Percentiles rank a stretch among this genome's conserved stretches.
Evolutionary conservation across 352 stramenopile species (phyloP).

Genomic region (Saprolegnia parasitica): DNA sequence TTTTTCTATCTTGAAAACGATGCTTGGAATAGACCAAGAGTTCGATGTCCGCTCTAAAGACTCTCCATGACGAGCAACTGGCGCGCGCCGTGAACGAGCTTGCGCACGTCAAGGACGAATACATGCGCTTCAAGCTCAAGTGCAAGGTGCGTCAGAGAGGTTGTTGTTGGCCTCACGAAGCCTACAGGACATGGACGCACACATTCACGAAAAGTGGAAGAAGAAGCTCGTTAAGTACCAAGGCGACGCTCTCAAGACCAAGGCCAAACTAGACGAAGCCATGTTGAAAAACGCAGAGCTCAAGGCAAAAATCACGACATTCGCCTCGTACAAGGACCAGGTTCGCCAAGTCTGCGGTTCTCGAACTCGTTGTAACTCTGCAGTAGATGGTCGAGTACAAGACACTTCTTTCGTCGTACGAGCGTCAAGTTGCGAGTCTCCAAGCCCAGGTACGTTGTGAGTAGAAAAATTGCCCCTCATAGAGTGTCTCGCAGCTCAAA

Average conservation of each 20-base stretch:
- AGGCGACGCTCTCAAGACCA: slow-evolving; percentile 55
- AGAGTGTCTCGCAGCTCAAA: background rate
- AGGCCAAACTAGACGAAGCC: slow-evolving; percentile 68
- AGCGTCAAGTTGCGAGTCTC: slow-evolving; percentile 10
- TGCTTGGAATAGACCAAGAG: slow-evolving; percentile 16
- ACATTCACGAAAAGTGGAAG: slow-evolving; percentile 74
- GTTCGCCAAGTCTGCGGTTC: slow-evolving; percentile 32
- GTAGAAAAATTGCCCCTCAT: background rate
- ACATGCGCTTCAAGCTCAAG: slow-evolving; percentile 49
- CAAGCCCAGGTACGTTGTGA: background rate
- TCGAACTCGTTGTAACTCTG: background rate
- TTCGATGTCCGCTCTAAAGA: slow-evolving; percentile 23
- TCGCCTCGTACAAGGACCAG: slow-evolving; percentile 62
- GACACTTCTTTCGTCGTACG: background rate
- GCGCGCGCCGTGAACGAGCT: slow-evolving; percentile 63
- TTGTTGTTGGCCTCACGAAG: background rate
- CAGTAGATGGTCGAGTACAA: slow-evolving; percentile 19
- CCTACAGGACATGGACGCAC: slow-evolving; percentile 49
- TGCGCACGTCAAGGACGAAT: slow-evolving; percentile 44
- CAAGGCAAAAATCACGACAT: slow-evolving; percentile 60
- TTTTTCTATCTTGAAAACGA: background rate
- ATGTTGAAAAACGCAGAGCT: slow-evolving; percentile 73
- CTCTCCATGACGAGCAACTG: slow-evolving; percentile 57
- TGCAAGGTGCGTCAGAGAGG: slow-evolving; percentile 38
- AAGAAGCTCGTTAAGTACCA: slow-evolving; percentile 66